Percentiles rank a stretch among this genome's conserved stretches.
phyloP scores from a whole-genome alignment of 1,139 yeast genomes.

The Tardiomyces depauwii region DNA sequence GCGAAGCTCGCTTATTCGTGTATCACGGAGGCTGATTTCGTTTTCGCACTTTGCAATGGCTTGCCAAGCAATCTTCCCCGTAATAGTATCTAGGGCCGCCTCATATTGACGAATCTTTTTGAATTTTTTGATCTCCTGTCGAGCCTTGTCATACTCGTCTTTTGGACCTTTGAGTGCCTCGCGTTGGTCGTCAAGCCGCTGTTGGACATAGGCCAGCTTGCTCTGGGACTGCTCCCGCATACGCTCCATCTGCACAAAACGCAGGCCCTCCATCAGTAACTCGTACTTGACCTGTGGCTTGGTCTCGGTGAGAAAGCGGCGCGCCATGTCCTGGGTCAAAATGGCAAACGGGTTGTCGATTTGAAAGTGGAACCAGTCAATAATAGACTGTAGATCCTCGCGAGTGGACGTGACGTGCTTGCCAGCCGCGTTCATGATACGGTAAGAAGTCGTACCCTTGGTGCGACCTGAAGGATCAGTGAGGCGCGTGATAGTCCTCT shows the following conservation, averaged over 20 bases:
- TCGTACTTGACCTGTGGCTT: slow-evolving; percentile 59
- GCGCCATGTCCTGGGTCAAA: slow-evolving; percentile 87
- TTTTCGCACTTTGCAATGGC: not conserved
- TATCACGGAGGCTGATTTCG: not conserved
- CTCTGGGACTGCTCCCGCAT: slow-evolving; percentile 3
- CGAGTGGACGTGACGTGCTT: slow-evolving; percentile 49
- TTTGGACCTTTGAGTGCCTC: not conserved
- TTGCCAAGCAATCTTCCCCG: not conserved
- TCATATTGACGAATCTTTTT: slow-evolving; percentile 35
- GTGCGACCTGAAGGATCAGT: slow-evolving; percentile 16
- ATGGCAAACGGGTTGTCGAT: slow-evolving; percentile 91
- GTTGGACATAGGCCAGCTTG: slow-evolving; percentile 19
- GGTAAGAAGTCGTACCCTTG: slow-evolving; percentile 37
- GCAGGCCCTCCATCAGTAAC: slow-evolving; percentile 34
- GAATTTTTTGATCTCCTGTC: slow-evolving; percentile 32
- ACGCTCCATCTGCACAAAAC: slow-evolving; percentile 9
- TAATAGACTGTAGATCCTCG: slow-evolving; percentile 52
- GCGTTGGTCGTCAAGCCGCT: slow-evolving; percentile 28
- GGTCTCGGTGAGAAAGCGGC: slow-evolving; percentile 73
- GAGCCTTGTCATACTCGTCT: not conserved
- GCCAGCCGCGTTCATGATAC: slow-evolving; percentile 41
- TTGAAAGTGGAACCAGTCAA: slow-evolving; percentile 62
- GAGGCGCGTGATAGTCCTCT: slow-evolving; percentile 41
- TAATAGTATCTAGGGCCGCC: slow-evolving; percentile 5
- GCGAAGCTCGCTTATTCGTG: not conserved